A percentile compares a stretch with the other conserved stretches of the same genome.
phyloP scores from a whole-genome alignment of 148 eudicot genomes.

The Fagopyrum esculentum region DNA sequence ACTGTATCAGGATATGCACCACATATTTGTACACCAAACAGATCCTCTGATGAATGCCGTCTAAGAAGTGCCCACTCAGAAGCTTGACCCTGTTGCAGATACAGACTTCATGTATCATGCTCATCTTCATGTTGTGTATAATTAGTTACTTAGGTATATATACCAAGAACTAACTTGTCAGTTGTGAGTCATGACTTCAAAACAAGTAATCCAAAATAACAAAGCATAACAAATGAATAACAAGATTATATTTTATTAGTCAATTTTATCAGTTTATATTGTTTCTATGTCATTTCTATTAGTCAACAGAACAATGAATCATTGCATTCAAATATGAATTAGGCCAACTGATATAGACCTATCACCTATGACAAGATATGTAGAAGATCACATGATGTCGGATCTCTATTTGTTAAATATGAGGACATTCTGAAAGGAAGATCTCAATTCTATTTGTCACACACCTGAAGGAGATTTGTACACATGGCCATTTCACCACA shows the following conservation, averaged over 20 bases:
- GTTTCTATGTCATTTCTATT: no score
- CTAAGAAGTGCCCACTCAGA: slow-evolving; percentile 99
- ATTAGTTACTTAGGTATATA: neutral
- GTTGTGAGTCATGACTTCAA: neutral
- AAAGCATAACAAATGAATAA: neutral
- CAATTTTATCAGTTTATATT: no score
- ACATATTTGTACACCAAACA: slow-evolving; percentile 98
- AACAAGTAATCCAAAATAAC: neutral
- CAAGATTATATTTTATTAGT: neutral
- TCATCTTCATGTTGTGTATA: neutral
- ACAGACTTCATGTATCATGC: neutral
- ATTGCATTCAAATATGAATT: neutral
- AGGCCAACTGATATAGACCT: neutral
- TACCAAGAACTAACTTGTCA: neutral
- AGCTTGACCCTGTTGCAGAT: slow-evolving; percentile 73
- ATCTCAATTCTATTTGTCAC: neutral
- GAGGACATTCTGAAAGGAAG: neutral
- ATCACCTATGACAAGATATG: neutral
- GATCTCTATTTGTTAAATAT: neutral
- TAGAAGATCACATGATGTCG: neutral
- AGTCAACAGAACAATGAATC: no score
- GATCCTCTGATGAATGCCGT: slow-evolving; percentile 84
- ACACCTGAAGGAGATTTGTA: slow-evolving; percentile 94
- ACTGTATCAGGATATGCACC: slow-evolving; percentile 99
- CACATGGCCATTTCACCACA: slow-evolving; percentile 99